Evolutionary conservation across 192 early-diverging fungal genomes (phyloP), one percentile per base, ranked within the genome.

Genomic region (Helicostylum pulchrum): DNA sequence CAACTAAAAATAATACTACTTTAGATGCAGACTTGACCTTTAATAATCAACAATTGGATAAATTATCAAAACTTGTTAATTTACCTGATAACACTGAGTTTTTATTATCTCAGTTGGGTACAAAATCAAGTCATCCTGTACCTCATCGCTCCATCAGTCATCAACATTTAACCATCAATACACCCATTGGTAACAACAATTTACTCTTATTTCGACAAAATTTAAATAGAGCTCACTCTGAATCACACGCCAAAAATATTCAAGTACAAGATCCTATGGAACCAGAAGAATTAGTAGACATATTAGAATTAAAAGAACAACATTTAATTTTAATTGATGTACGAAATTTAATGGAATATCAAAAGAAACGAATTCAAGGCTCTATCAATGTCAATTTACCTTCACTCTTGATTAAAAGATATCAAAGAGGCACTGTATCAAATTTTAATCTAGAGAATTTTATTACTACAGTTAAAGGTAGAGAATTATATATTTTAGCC

Each of bases 361-460:
- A 73, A 53, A 59, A 64, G 23, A 11, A 15, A 5, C 61, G 53
- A 15, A 59, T 73, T 30, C 49, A 42, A 7, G 55, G 61, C 0
- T 77, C 82, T 23, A 76, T 83, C 32, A 79, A 83, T 67, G 78
- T 83, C 23, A 83, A 83, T 58, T 30, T 83, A 44, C 82, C 82
- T 0, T 78, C 82, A 14, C 62, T 83, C 7, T 52, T 83, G 3
- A 77, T 81, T 48, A 77, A 80, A 54, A 67, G 82, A 36, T 83
- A 81, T 55, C 67, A 74, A 5, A 61, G 78, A 47, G 79, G 79
- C 17, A 75, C 77, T 2, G 67, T 83, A 9, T 67, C 75, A 6
- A 76, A 78, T n/a, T 83, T 83, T 61, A 78, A 71, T 19, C 26
- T 83, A 11, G 78, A 80, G 56, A 78, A 74, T 45, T 83, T 83